Evolutionary conservation across 2,329 filamentous ascomycete species (phyloP).

Genomic region (Boeremia exigua): DNA sequence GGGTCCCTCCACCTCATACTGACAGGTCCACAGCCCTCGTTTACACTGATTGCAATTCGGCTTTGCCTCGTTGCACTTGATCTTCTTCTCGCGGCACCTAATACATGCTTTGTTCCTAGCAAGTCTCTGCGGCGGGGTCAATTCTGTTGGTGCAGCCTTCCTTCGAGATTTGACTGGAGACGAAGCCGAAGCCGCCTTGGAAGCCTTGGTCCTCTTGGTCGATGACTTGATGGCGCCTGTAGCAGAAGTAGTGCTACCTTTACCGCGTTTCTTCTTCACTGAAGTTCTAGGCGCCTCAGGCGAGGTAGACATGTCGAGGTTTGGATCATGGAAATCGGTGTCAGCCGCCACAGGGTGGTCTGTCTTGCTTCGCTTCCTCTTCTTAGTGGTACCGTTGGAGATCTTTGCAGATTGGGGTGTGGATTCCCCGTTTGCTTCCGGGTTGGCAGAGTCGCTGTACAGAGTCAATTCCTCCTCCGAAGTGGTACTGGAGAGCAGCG

Average conservation of each 20-base stretch:
- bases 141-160: slow-evolving; percentile 11
- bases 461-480: background rate
- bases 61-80: slow-evolving; percentile 40
- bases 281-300: slow-evolving; percentile 24
- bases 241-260: slow-evolving; percentile 8
- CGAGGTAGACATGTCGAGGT: slow-evolving; percentile 32
- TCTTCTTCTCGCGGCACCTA: slow-evolving; percentile 35
- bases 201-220: slow-evolving; percentile 27
- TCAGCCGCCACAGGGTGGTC: slow-evolving; percentile 13
- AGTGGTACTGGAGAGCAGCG: no score
- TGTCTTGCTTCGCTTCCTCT: slow-evolving; percentile 30
- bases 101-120: slow-evolving; percentile 28
- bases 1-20: slow-evolving; percentile 26
- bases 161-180: slow-evolving; percentile 25
- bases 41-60: slow-evolving; percentile 41
- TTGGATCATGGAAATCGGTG: slow-evolving; percentile 15
- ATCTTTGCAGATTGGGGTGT: background rate
- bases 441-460: background rate
- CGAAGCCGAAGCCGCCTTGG: background rate
- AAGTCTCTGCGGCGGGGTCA: slow-evolving; percentile 14
- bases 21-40: slow-evolving; percentile 37
- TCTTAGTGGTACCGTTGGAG: slow-evolving; percentile 8
- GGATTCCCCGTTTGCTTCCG: background rate
- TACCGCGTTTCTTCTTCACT: slow-evolving; percentile 32
- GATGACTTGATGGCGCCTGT: slow-evolving; percentile 5